Evolutionary conservation across 2,329 filamentous ascomycete species (phyloP).

Genomic region (Ascochyta viciae-villosae): DNA sequence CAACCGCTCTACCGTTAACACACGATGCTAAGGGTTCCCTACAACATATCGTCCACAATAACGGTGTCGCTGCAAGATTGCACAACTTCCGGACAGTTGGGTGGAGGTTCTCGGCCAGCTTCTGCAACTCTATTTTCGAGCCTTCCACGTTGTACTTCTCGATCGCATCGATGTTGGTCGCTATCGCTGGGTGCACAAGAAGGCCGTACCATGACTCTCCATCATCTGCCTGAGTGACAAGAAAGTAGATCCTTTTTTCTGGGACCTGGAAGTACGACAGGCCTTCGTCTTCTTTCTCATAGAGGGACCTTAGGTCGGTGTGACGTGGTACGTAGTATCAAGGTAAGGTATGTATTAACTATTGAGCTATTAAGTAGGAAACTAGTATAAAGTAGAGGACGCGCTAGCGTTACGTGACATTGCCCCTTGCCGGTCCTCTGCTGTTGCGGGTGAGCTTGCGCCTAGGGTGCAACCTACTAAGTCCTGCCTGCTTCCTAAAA

Average conservation of each 20-base stretch:
- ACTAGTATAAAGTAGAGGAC: too few species aligned
- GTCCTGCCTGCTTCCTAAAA: too few species aligned
- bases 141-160: constrained; percentile 2
- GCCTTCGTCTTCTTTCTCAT: constrained; percentile 9
- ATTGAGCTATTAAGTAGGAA: too few species aligned
- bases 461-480: too few species aligned
- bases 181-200: constrained; percentile 2
- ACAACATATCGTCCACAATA: constrained; percentile 12
- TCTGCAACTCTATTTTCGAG: background rate
- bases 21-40: constrained; percentile 7
- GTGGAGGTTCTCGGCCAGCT: constrained; percentile 1
- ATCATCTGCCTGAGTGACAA: constrained; percentile 5
- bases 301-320: constrained; percentile 2
- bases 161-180: constrained; percentile 4
- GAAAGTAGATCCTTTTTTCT: constrained; percentile 6
- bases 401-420: too few species aligned
- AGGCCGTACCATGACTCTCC: constrained; percentile 6
- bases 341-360: too few species aligned
- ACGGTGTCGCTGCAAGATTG: constrained; percentile 7
- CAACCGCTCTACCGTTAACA: constrained; percentile 3
- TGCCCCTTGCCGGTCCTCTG: too few species aligned
- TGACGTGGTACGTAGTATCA: too few species aligned
- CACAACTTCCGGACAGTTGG: constrained; percentile 9
- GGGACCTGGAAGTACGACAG: constrained; percentile 10
- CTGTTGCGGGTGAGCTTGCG: too few species aligned